Conservation (phyloP, 352 stramenopile species). For the Phytophthora colocasiae region DNA sequence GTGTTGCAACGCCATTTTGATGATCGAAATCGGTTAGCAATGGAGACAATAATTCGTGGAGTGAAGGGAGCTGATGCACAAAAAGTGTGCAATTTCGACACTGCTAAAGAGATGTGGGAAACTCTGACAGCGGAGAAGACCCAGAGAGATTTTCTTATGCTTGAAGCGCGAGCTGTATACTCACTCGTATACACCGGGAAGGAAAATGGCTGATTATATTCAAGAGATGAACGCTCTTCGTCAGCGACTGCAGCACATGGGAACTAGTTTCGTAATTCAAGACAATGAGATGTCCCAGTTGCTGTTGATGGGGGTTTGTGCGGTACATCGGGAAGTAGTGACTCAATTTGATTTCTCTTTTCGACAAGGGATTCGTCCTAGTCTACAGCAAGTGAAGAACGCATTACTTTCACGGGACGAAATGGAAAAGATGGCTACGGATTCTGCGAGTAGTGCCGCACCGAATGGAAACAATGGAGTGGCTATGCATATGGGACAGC, state of each 20-base stretch:
- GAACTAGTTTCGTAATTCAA: too few relatives aligned
- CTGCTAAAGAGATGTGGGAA: conserved; percentile 6
- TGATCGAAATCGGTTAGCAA: neutral
- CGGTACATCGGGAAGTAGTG: too few relatives aligned
- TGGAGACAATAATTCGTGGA: conserved; percentile 1
- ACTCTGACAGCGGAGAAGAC: neutral
- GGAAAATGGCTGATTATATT: conserved; percentile 12
- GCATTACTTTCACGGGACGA: too few relatives aligned
- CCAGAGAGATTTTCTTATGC: conserved; percentile 5
- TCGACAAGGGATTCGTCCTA: too few relatives aligned
- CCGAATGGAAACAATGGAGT: too few relatives aligned
- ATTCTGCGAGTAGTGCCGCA: too few relatives aligned
- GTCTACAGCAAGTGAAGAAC: too few relatives aligned
- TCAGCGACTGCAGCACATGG: conserved; percentile 11
- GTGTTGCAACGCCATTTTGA: neutral
- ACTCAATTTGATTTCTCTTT: too few relatives aligned
- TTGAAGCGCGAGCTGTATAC: neutral
- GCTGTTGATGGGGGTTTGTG: too few relatives aligned
- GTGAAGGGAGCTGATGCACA: neutral
- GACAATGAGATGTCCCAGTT: conserved; percentile 10
- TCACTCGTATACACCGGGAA: neutral
- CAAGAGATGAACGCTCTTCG: conserved; percentile 7
- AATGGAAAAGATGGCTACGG: too few relatives aligned
- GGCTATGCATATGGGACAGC: neutral
- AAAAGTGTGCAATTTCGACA: neutral